These are phyloP conservation scores for Paramecium primaurelia DNA, from an alignment of 73 alveolate species.

Conservation along the genomic window DNA sequence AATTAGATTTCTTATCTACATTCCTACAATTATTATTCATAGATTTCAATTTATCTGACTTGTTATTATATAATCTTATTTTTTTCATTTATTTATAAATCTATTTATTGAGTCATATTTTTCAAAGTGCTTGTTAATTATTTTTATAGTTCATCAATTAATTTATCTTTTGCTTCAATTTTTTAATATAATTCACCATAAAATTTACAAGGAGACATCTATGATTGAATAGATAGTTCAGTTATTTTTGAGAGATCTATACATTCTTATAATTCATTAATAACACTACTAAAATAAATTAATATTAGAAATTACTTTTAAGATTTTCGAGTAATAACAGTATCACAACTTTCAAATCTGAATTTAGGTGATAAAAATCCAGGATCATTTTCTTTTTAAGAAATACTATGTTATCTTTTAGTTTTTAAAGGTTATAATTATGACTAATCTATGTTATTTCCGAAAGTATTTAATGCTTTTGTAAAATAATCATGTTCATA, in stretches of 20 bases:
- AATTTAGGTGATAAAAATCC: conserved; percentile 22
- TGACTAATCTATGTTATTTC: background rate
- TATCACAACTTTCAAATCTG: background rate
- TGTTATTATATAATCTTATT: background rate
- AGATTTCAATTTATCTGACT: background rate
- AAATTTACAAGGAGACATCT: background rate
- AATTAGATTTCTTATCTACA: background rate
- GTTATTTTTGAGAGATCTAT: background rate
- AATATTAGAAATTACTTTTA: background rate
- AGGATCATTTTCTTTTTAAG: conserved; percentile 33
- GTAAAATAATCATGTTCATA: conserved; percentile 36
- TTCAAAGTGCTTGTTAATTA: background rate
- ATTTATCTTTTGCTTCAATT: background rate
- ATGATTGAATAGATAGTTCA: background rate
- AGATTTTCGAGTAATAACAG: background rate
- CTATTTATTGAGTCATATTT: background rate
- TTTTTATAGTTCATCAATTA: conserved; percentile 22
- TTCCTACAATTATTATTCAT: background rate
- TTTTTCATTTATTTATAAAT: background rate
- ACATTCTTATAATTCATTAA: conserved; percentile 23
- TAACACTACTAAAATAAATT: background rate
- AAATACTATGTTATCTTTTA: background rate
- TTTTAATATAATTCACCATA: background rate
- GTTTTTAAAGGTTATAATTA: background rate
- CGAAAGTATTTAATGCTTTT: conserved; percentile 6